Evolutionary conservation across 768 basidiomycete species (phyloP), one percentile per base, ranked within the genome.

Genomic region (Lepiota subincarnata): DNA sequence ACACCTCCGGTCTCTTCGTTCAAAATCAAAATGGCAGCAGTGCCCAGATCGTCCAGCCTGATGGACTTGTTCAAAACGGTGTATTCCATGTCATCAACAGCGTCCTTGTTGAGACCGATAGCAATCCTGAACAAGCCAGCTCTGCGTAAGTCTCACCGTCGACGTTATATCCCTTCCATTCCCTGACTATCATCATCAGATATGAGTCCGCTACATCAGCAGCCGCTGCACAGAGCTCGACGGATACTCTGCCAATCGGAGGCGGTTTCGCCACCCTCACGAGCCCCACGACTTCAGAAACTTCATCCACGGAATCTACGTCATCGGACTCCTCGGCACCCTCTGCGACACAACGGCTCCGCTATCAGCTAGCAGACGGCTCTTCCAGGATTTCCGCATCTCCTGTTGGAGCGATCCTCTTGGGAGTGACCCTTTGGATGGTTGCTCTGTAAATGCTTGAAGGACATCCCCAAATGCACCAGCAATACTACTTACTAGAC

Each of bases 41-140:
- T 60, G 73, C 57, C 69, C 72, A 67, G 57, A 79, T 90, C 60
- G 60, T 84, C 38, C 72, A 74, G 47, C 65, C 79, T 12, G 85
- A 90, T 62, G 73, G 86, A 4, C 68, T 89, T 58, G 64, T 80
- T 20, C 62, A 73, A 14, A 89, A 90, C 57, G 88, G 87, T 42
- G 89, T 89, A 38, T 64, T 86, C 7, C 86, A 90, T 63, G 64
- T 84, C 38, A 75, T 86, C 55, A 72, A 84, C 58, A 59, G 68
- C 14, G 80, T 84, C 8, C 71, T 87, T 28, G 38, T 80, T 13
- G 75, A 81, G 63, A 68, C 72, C 3, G 63, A 73, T 6, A 59
- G 55, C 1, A 66, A 85, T 61, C 41, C 70, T 7, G 57, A 59
- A 4, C 76, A 73, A 0, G 85, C 83, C 4, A 71, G 66, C 42